These are phyloP conservation scores for Beauveria pseudobassiana DNA, from an alignment of 2,329 filamentous ascomycete species.

Conservation along the genomic window DNA sequence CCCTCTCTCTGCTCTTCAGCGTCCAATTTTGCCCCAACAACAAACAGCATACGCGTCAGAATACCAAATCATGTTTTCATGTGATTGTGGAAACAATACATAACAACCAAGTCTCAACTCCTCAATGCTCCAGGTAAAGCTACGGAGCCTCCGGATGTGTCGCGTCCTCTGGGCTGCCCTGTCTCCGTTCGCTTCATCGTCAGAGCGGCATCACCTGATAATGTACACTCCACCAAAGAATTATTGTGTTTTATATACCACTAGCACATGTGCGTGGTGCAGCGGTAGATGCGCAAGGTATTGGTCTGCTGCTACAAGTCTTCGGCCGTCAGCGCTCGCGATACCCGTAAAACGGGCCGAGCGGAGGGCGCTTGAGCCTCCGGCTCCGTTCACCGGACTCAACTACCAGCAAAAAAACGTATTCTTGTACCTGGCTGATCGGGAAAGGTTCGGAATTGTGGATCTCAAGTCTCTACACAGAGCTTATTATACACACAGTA, in stretches of 20 bases:
- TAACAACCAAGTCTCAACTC: too few species aligned
- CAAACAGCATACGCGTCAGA: background rate
- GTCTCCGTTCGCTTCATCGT: background rate
- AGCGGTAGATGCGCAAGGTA: background rate
- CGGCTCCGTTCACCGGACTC: background rate
- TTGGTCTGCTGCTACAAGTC: background rate
- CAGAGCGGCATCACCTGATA: background rate
- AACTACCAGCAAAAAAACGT: background rate
- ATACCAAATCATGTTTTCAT: background rate
- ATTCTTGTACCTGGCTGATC: background rate
- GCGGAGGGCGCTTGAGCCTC: background rate
- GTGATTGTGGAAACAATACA: background rate
- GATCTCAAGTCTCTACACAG: too few species aligned
- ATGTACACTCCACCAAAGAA: background rate
- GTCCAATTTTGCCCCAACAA: background rate
- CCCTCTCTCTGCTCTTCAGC: too few species aligned
- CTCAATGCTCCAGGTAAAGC: background rate
- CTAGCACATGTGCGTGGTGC: too few species aligned
- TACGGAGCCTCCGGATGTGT: background rate
- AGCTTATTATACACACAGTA: too few species aligned
- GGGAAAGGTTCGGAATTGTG: background rate
- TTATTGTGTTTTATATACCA: too few species aligned
- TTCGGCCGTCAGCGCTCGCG: background rate
- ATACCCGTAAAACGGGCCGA: background rate
- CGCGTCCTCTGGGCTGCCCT: background rate